Evolutionary conservation across 805 yeast genomes (phyloP), one percentile per base, ranked within the genome.

Genomic region (Yarrowia deformans): DNA sequence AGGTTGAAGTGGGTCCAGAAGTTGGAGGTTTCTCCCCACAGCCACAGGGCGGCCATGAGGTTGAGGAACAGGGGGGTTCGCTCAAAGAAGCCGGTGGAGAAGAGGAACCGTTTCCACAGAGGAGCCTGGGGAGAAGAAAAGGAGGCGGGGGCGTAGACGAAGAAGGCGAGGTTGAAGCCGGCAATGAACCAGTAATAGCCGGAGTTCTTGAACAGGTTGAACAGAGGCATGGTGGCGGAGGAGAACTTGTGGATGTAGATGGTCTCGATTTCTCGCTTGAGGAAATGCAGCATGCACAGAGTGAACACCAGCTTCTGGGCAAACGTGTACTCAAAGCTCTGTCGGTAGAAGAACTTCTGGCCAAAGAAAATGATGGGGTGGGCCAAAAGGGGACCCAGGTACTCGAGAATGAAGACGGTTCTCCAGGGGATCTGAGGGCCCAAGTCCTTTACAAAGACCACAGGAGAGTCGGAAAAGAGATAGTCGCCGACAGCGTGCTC

Each of bases 371-470:
- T 81, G 18, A 91, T 69, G 0, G 91, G 85, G 78, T 93, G 97
- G 74, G 94, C 83, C 49, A 93, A 56, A 69, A 95, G 81, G 10
- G 99, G 99, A 2, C 98, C 98, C 18, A 90, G 73, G 77, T 95
- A 95, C 80, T 95, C 99, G 72, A 91, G 81, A 67, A 91, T 74
- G 76, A 88, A 95, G n/a, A 94, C 98, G 3, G 92, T 84, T 79
- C 90, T 85, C 97, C 98, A 95, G 5, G 88, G 88, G 70, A 95
- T 86, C 79, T 95, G 99, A 0, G 93, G 93, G 23, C 99, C 99
- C 71, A 94, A 82, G 76, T 94, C 99, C 78, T 94, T 93, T 69
- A 90, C 90, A 72, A 80, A 85, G 14, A 93, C 82, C 32, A 82
- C 74, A 10, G 81, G 72, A 0, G 80, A 79, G 14, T 66, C 69